Evolutionary conservation across 257 asterid genomes (phyloP), one percentile per base, ranked within the genome.

Genomic region (Cordia subcordata): DNA sequence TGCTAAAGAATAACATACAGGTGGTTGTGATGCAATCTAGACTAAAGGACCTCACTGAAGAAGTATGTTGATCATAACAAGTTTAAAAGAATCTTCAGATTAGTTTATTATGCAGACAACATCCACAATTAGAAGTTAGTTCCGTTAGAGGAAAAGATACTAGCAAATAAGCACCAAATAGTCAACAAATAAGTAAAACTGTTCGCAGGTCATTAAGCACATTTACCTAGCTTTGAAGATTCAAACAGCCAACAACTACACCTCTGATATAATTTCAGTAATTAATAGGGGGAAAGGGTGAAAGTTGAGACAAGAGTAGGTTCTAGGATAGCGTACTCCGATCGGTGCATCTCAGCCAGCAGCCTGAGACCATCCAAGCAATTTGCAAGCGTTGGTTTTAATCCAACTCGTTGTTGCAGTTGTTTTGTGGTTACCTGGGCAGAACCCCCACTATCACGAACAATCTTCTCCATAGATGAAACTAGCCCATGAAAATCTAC

Each of bases 291-390:
- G 19, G 20, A 62, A 23, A 56, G 12, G 13, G 9, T 8, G 33
- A 56, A 45, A 3, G 44, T 11, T 21, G 37, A 58, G 56, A 59
- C 22, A 44, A 46, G 22, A 19, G 23, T 63, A 49, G 54, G 20
- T 21, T 42, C 44, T 42, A 52, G 17, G 32, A 11, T 15, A 60
- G 64, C 84, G 49, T 90, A 90, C 94, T 91, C 98, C 20, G 89
- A 75, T 57, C 59, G 75, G 72, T 91, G 92, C 96, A 91, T 87
- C 72, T 85, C 94, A n/a, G 67, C 73, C 23, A 91, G 89, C 69
- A 78, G 74, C 49, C 66, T 69, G 44, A 91, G 85, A 38, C 94
- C 96, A 20, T 82, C 86, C 53, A 87, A 78, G 67, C 94, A 87
- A 68, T 79, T 75, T 54, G 74, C 83, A 63, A 83, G 63, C 49